Base-by-base conservation (phyloP, 208 protist species). In the Leishmania gerbilli region DNA sequence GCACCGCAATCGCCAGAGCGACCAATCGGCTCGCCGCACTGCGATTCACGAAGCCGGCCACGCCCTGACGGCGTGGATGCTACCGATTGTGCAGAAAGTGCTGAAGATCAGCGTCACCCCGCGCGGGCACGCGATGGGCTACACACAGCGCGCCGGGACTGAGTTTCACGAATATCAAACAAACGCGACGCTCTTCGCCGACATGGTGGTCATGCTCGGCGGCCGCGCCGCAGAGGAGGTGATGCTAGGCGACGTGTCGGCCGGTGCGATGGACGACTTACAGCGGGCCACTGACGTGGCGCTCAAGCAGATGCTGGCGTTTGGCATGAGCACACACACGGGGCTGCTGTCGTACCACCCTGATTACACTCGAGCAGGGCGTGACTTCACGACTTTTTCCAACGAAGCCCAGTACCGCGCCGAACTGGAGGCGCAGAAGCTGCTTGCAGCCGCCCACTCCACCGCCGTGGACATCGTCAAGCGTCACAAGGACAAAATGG, bases 151-250 rank as follows among this genome's bases (percentile, higher is more conserved):
- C 77, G 88, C 86, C 56, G 93, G 94, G 45, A 89, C 87, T 49
- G 94, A 98, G 84, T 95, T 93, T 74, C 93, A 96, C 84, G 94
- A 97, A 77, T 96, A 95, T 85, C 92, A 97, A 71, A 95, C 95
- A 42, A 94, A 97, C 79, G 92, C 87, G 34, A 96, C 91, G 56
- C 93, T 98, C 68, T 95, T 97, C 55, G 85, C 93, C 31, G 91
- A 97, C 71, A 90, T 98, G 82, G 89, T 95, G 71, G 94, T 98
- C 17, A 91, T 97, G 88, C 79, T 98, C 0, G 94, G 94, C 67
- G 95, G 95, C 24, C 93, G 95, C 11, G 92, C 90, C 13, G 91
- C 95, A 76, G 95, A 98, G 85, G 91, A 95, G 79, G 86, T 95
- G 45, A 86, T 99, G 49, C 94, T 98, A 47, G 91, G 92, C 27